Evolutionary conservation across 495 filamentous ascomycete genomes (phyloP), one percentile per base, ranked within the genome.

Genomic region (Xylaria acuta): DNA sequence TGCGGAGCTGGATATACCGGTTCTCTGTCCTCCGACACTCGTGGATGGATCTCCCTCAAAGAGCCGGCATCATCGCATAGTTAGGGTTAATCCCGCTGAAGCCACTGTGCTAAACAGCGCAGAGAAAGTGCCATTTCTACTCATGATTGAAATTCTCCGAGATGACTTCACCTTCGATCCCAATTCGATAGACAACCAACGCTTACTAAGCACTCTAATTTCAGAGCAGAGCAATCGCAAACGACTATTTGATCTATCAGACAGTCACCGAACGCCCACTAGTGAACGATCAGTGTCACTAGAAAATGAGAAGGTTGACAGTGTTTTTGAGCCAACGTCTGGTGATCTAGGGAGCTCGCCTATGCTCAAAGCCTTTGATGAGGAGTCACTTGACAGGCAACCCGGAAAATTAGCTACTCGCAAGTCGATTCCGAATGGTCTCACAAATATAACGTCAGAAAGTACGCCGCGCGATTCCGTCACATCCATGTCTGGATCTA

Each of bases 151-250:
- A 76, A 88, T 94, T 9, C 78, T 94, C 53, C 82, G 86, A 6
- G 91, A 93, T 45, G 92, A 94, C 73, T 93, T 94, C 76, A 88
- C 88, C 67, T 94, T 94, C 74, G 88, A 93, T 70, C 90, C 91
- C 5, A 87, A 89, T 45, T 88, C 89, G 2, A 81, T 83, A 45
- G 87, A 90, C 43, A 94, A 94, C 73, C 82, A 91, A 73, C 82
- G 84, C 64, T 79, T 94, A 40, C 80, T 93, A 16, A 80, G 83
- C 11, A 89, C 83, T 40, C 77, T 94, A 45, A 64, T 92, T 67
- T 80, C 86, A 6, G 90, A 93, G 69, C 89, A 91, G 77, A 88
- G 87, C 27, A 84, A 83, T 27, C 80, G 84, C 14, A 90, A 87
- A 75, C 84, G 92, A 38, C 86, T 93, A 59, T 94, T 94, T 70